Base-by-base conservation (phyloP, 768 basidiomycete species). In the Naganishia vishniacii region DNA sequence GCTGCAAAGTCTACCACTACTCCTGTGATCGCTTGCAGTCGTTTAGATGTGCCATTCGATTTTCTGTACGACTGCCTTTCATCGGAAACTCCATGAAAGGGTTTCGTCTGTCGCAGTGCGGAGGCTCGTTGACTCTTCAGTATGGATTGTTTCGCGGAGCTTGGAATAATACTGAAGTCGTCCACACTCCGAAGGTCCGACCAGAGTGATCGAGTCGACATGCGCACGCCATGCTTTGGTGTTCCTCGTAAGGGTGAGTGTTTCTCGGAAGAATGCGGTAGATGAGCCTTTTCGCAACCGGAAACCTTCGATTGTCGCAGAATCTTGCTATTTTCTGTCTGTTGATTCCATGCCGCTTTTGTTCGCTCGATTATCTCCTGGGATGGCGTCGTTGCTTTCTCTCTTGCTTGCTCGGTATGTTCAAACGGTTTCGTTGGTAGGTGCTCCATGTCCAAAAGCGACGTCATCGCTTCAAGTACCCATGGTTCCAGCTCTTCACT, bases 381-480 rank as follows among this genome's bases (percentile, higher is more conserved):
- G 18, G 53, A 56, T 20, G 53, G 53, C 13, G 53, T 56, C 34
- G 53, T 12, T 15, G 53, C 53, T 40, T 56, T 56, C 18, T 56
- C 53, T 34, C 53, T 15, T 20, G 23, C 53, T 13, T 25, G 34
- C 23, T 15, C n/a, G 11, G 12, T 8, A 40, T 29, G 34, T 40
- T 31, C 23, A n/a, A 12, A n/a, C 4, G 18, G 34, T 20, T 25
- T 56, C 23, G 37, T 4, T 12, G 9, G 13, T 0, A 26, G 4
- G 8, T 2, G 11, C 37, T 25, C 53, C 12, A 37, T 20, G 5
- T 56, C 53, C 5, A 56, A 41, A n/a, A n/a, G n/a, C 29, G 49
- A 34, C 6, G 8, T 3, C 18, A 56, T 15, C 2, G 53, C 34
- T 56, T 56, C 53, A 23, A 56, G 31, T 25, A 56, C 20, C 53